Evolutionary conservation across 805 yeast genomes (phyloP), one percentile per base, ranked within the genome.

Genomic region (Metschnikowia continentalis): DNA sequence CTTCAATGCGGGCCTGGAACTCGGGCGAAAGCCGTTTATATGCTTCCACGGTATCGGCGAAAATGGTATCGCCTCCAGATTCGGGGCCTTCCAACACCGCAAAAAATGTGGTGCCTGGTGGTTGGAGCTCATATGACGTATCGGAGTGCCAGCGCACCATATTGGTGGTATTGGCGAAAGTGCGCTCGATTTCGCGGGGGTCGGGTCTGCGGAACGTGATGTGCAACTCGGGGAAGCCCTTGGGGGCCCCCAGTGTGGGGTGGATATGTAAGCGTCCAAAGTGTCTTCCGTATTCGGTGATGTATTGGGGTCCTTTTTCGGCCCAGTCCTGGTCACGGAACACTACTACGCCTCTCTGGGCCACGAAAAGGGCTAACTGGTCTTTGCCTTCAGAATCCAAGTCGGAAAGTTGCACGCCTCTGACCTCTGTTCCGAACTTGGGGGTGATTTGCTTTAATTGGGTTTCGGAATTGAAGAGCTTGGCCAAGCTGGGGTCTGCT

Each of bases 221-320:
- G 58, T 69, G 73, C 47, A 69, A 61, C 47, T 69, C 68, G 8
- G 73, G 74, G 47, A 42, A 54, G n/a, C 8, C 65, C 10, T 46
- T 49, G 20, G 75, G 74, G 13, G 73, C 65, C 2, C 72, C 74
- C 15, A 71, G 63, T 5, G 77, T 74, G 39, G 81, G 79, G 52
- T 78, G 80, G 48, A 74, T 67, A 58, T 78, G 81, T 38, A 75
- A 61, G 5, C 64, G 66, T 14, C 75, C 75, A 49, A 57, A 71
- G 56, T 71, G 61, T 37, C 59, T 62, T n/a, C 68, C 72, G 48
- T 57, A 70, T 32, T 70, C 69, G 32, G 62, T 61, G 32, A 64
- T 63, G 50, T 59, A 69, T 30, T 59, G 54, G 8, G 74, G 74
- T 2, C 58, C 58, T 19, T 33, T 43, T 20, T 17, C 44, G 54